Evolutionary conservation across 2,329 filamentous ascomycete genomes (phyloP).

Genomic region (Calonectria henricotiae): DNA sequence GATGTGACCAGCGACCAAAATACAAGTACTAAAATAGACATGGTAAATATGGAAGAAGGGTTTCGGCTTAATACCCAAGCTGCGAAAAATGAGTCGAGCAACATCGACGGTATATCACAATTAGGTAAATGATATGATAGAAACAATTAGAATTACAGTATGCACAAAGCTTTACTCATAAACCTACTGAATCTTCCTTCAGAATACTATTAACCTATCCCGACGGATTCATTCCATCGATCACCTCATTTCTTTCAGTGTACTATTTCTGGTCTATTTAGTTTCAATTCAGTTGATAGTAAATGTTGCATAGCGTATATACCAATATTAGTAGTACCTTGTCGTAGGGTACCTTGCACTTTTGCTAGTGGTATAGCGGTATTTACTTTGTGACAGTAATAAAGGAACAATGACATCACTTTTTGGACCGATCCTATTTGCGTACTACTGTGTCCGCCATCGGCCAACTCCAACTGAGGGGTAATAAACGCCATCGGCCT

Average conservation of each 20-base stretch:
- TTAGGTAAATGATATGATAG: constrained; percentile 15
- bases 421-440: not conserved
- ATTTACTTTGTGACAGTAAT: too few relatives aligned
- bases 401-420: not conserved
- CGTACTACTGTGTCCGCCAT: not conserved
- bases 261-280: too few relatives aligned
- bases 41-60: constrained; percentile 5
- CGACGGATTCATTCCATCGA: too few relatives aligned
- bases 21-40: not conserved
- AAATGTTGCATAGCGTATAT: too few relatives aligned
- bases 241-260: too few relatives aligned
- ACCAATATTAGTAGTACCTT: too few relatives aligned
- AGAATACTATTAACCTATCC: too few relatives aligned
- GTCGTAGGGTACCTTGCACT: too few relatives aligned
- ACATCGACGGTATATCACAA: not conserved
- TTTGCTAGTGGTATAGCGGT: too few relatives aligned
- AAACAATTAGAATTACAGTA: not conserved
- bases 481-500: not conserved
- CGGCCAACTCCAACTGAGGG: constrained; percentile 4
- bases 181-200: too few relatives aligned
- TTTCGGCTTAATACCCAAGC: not conserved
- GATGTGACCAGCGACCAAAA: not conserved
- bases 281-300: too few relatives aligned
- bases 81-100: not conserved
- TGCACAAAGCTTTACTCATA: not conserved